These are phyloP conservation scores for Phytomonas francai DNA, from an alignment of 208 protist genomes.

Conservation along the genomic window DNA sequence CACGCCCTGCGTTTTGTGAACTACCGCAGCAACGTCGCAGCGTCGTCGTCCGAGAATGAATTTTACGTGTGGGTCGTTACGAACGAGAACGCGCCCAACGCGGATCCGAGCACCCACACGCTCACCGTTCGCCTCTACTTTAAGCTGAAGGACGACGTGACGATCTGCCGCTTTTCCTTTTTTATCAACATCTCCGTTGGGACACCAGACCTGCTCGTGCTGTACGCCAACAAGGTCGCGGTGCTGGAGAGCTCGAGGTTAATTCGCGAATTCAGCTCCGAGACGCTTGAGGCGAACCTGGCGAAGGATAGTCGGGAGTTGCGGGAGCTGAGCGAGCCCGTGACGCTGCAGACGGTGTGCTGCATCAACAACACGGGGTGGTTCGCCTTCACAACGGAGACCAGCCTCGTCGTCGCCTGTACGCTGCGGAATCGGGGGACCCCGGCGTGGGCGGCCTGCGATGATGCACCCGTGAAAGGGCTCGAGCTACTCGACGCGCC, in stretches of 20 bases:
- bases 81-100: conserved; percentile 13
- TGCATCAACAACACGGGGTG: conserved; percentile 52
- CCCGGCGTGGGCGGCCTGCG: conserved; percentile 66
- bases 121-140: conserved; percentile 73
- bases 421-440: conserved; percentile 75
- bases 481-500: conserved; percentile 44
- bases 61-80: conserved; percentile 79
- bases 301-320: conserved; percentile 38
- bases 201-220: conserved; percentile 65
- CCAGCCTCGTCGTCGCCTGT: conserved; percentile 60
- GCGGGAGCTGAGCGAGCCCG: conserved; percentile 28
- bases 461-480: conserved; percentile 33
- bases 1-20: conserved; percentile 76
- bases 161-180: conserved; percentile 63
- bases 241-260: conserved; percentile 72
- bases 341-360: conserved; percentile 36
- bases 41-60: conserved; percentile 48
- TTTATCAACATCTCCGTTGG: conserved; percentile 69
- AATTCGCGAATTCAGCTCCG: conserved; percentile 38
- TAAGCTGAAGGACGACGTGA: conserved; percentile 52
- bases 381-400: conserved; percentile 80
- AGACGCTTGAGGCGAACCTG: conserved; percentile 43
- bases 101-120: conserved; percentile 4
- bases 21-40: conserved; percentile 82
- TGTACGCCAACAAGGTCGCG: conserved; percentile 57